phyloP scores from a whole-genome alignment of 495 filamentous ascomycete species.

The Evernia prunastri region DNA sequence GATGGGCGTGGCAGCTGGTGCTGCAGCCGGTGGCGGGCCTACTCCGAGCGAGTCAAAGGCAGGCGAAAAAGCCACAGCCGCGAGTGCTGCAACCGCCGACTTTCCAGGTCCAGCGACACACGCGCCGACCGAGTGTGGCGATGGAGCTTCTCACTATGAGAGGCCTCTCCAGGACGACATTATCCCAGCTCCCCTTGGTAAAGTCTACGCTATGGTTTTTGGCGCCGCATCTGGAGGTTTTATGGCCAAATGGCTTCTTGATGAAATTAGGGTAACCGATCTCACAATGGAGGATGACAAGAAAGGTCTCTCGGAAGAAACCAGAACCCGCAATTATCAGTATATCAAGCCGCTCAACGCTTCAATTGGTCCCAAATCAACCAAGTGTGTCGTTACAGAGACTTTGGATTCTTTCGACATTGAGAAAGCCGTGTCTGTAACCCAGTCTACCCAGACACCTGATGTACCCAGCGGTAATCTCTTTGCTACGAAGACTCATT shows the following conservation, averaged over 20 bases:
- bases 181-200: slow-evolving; percentile 82
- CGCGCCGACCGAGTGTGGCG: slow-evolving; percentile 74
- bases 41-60: slow-evolving; percentile 40
- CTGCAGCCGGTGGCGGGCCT: slow-evolving; percentile 32
- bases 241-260: slow-evolving; percentile 75
- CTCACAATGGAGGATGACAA: slow-evolving; percentile 75
- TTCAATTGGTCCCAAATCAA: slow-evolving; percentile 86
- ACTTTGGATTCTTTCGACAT: slow-evolving; percentile 74
- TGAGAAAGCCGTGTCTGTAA: slow-evolving; percentile 77
- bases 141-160: slow-evolving; percentile 71
- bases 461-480: slow-evolving; percentile 93
- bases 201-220: slow-evolving; percentile 82
- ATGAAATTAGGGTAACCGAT: slow-evolving; percentile 84
- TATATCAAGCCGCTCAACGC: slow-evolving; percentile 89
- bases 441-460: slow-evolving; percentile 77
- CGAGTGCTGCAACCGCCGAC: slow-evolving; percentile 51
- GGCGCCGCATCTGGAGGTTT: slow-evolving; percentile 70
- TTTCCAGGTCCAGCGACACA: slow-evolving; percentile 87
- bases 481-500: slow-evolving; percentile 86
- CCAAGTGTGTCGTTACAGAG: slow-evolving; percentile 87
- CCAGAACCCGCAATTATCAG: slow-evolving; percentile 64
- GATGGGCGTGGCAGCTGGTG: slow-evolving; percentile 41
- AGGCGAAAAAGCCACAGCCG: slow-evolving; percentile 48
- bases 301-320: slow-evolving; percentile 65
- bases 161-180: slow-evolving; percentile 78